phyloP scores from a whole-genome alignment of 768 basidiomycete genomes.

The Hericium erinaceus region DNA sequence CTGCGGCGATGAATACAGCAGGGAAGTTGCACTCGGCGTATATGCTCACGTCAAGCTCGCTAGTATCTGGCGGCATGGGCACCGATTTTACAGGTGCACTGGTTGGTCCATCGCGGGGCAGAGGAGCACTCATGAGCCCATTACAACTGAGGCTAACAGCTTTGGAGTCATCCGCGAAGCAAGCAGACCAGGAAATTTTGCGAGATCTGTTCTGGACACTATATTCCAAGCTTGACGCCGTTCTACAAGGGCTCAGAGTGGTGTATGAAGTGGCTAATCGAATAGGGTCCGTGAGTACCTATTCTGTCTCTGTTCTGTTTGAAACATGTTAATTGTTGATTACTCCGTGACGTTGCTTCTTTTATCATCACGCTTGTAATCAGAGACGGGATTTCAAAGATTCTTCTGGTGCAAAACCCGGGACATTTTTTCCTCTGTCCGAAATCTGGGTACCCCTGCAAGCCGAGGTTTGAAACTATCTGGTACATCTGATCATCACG shows the following conservation, averaged over 20 bases:
- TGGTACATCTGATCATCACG: not conserved
- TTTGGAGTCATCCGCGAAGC: constrained; percentile 63
- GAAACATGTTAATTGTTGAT: not conserved
- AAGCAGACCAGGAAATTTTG: constrained; percentile 76
- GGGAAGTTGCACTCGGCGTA: constrained; percentile 35
- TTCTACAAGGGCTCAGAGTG: constrained; percentile 83
- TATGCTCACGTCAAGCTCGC: constrained; percentile 31
- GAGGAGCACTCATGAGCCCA: constrained; percentile 30
- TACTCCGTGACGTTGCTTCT: not conserved
- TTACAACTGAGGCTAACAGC: constrained; percentile 59
- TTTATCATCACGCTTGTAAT: not conserved
- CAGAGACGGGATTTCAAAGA: constrained; percentile 91
- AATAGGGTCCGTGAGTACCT: constrained; percentile 73
- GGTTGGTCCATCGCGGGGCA: constrained; percentile 3
- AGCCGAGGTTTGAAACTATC: constrained; percentile 55
- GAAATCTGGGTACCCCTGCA: constrained; percentile 89
- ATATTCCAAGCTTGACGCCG: constrained; percentile 91
- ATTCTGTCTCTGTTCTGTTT: not conserved
- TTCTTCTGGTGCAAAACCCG: constrained; percentile 66
- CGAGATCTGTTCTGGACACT: constrained; percentile 94
- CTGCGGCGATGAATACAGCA: constrained; percentile 19
- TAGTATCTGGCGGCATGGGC: constrained; percentile 14
- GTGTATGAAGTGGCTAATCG: constrained; percentile 86
- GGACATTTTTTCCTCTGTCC: constrained; percentile 68
- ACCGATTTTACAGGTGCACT: constrained; percentile 6